phyloP scores from a whole-genome alignment of 768 basidiomycete species.

The Psilocybe cyanescens region DNA sequence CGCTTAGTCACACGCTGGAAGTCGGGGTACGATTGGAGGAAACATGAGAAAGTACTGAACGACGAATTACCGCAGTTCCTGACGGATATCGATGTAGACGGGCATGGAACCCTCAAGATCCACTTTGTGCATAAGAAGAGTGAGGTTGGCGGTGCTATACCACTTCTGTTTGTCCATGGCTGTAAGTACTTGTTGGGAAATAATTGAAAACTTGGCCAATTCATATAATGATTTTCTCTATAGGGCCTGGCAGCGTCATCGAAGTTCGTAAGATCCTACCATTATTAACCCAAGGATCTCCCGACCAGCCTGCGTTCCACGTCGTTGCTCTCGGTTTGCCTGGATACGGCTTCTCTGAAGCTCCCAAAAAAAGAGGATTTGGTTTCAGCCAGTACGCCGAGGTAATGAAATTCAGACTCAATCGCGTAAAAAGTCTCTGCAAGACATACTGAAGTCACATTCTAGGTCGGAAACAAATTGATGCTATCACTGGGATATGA shows the following conservation, averaged over 20 bases:
- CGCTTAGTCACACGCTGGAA: constrained; percentile 55
- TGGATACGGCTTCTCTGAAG: constrained; percentile 66
- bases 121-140: constrained; percentile 66
- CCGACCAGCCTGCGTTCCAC: constrained; percentile 59
- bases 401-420: constrained; percentile 35
- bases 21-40: constrained; percentile 59
- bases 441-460: constrained; percentile 50
- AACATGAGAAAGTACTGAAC: constrained; percentile 53
- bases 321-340: constrained; percentile 64
- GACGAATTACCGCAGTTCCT: constrained; percentile 58
- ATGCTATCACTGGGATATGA: constrained; percentile 55
- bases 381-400: constrained; percentile 48
- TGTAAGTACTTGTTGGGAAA: constrained; percentile 27
- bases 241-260: constrained; percentile 38
- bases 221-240: background rate
- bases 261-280: constrained; percentile 64
- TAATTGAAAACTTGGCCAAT: too few relatives aligned
- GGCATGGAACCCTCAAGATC: constrained; percentile 45
- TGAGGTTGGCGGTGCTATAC: constrained; percentile 45
- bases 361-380: constrained; percentile 57
- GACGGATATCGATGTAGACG: constrained; percentile 50
- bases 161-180: constrained; percentile 65
- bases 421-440: constrained; percentile 51
- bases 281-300: constrained; percentile 43
- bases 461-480: constrained; percentile 39